phyloP scores from a whole-genome alignment of 331 rosid genomes.

The Malus hybrid region DNA sequence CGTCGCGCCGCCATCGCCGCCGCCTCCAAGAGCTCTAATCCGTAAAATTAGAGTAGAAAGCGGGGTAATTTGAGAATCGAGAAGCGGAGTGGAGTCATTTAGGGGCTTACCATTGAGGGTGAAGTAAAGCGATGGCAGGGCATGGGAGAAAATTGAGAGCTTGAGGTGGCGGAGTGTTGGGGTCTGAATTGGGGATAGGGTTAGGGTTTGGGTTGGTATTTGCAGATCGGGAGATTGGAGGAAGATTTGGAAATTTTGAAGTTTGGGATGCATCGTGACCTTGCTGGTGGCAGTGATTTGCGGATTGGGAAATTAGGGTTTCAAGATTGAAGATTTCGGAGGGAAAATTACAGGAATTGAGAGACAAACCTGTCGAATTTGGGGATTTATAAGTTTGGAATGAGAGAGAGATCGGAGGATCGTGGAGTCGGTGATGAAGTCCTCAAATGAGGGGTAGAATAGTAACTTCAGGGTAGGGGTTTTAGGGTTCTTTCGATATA shows the following conservation, averaged over 20 bases:
- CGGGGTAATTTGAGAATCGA: conserved; percentile 27
- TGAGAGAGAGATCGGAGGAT: neutral
- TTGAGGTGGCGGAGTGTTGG: conserved; percentile 55
- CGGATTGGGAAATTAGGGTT: conserved; percentile 4
- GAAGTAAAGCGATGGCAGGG: conserved; percentile 45
- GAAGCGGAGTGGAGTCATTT: conserved; percentile 31
- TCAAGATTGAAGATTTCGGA: neutral
- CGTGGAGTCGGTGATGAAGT: neutral
- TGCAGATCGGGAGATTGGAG: conserved; percentile 50
- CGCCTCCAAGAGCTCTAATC: conserved; percentile 59
- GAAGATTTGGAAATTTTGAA: conserved; percentile 36
- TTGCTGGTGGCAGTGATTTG: neutral
- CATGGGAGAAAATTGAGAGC: conserved; percentile 28
- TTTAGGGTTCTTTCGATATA: neutral
- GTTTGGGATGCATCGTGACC: conserved; percentile 21
- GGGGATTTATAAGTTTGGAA: neutral
- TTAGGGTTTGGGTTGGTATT: conserved; percentile 34
- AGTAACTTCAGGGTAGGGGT: neutral
- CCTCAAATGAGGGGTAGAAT: neutral
- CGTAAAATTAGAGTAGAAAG: conserved; percentile 56
- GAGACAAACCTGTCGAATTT: neutral
- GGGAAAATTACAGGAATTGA: too few species aligned
- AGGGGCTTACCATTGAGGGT: conserved; percentile 64
- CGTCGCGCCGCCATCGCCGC: conserved; percentile 95
- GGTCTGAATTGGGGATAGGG: conserved; percentile 19